Percentiles rank a stretch among this genome's conserved stretches.
Evolutionary conservation across 805 yeast species (phyloP).

Genomic region (Yarrowia sp.): DNA sequence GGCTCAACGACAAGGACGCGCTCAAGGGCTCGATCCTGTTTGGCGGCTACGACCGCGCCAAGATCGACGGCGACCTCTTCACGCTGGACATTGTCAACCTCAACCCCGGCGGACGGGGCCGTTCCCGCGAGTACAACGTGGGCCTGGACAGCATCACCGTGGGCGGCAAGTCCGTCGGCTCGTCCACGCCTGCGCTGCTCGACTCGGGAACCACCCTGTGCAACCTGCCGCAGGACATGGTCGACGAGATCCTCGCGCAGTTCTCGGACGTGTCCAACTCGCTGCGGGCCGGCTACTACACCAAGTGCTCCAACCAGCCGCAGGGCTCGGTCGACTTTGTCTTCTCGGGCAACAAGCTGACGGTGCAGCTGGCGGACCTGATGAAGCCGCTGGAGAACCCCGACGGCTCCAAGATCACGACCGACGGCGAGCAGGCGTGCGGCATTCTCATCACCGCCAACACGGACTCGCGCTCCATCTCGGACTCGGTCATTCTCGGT

Average conservation of each 20-base stretch:
- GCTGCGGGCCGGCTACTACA: conserved; percentile 43
- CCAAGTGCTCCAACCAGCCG: conserved; percentile 24
- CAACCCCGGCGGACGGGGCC: conserved; percentile 32
- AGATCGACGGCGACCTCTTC: conserved; percentile 29
- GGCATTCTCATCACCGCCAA: conserved; percentile 53
- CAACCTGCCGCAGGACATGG: conserved; percentile 43
- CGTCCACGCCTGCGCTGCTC: conserved; percentile 34
- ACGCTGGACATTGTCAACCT: conserved; percentile 41
- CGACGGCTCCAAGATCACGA: conserved; percentile 20
- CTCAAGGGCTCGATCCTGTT: conserved; percentile 32
- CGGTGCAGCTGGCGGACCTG: conserved; percentile 76
- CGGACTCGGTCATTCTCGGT: conserved; percentile 45
- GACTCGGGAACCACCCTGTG: conserved; percentile 57
- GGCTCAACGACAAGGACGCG: conserved; percentile 39
- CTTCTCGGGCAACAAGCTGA: conserved; percentile 88
- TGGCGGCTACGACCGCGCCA: conserved; percentile 33
- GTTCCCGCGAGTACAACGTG: conserved; percentile 21
- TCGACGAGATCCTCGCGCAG: conserved; percentile 34
- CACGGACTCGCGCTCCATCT: conserved; percentile 29
- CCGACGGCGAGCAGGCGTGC: conserved; percentile 24
- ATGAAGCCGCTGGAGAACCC: conserved; percentile 32
- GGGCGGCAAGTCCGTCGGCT: conserved; percentile 20
- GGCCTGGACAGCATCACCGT: conserved; percentile 28
- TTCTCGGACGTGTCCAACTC: conserved; percentile 63
- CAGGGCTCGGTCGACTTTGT: conserved; percentile 61